Evolutionary conservation across 805 yeast genomes (phyloP), one percentile per base, ranked within the genome.

Genomic region (Scheffersomyces ergatensis): DNA sequence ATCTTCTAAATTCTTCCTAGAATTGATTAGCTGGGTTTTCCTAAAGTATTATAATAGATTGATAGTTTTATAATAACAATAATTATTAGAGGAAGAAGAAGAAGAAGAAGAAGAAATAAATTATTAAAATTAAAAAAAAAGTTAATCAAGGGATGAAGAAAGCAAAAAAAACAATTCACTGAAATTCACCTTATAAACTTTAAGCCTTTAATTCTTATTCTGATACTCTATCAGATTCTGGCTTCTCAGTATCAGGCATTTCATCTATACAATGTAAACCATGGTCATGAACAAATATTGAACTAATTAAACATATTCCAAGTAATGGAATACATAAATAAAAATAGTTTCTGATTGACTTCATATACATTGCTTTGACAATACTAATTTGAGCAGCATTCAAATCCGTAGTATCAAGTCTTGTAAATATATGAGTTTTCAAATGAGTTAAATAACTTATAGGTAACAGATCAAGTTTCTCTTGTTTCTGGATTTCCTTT

Each of bases 251-350:
- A 11, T 23, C 35, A 15, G 39, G 40, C 6, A 19, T 26, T 43
- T 67, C 70, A 39, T 67, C 73, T 37, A 66, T 50, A 40, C 70
- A 61, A 21, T 57, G 63, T 39, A 67, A 57, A 1, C 73, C 73
- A 33, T 57, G 54, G 40, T 67, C 73, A 27, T 51, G 51, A 26
- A 65, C 51, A 44, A 63, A 60, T 12, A 61, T 47, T 8, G 63
- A 55, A 15, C 57, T 45, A 6, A 60, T 33, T 13, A 66, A 48
- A 39, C 70, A 65, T 4, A 65, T 25, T 2, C 54, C 68, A 38
- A 65, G 55, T 33, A 61, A 58, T 6, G 73, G 70, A 37, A 67
- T 49, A 30, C 62, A 53, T 37, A 67, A 50, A 47, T 62, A 65
- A 37, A 67, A 68, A 34, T 62, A 63, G 40, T 61, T 56, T 33